Percentiles rank a stretch among this genome's conserved stretches.
These are phyloP conservation scores for Nowakowskiella sp. DNA, from an alignment of 192 early-diverging fungal genomes.

Conservation along the genomic window DNA sequence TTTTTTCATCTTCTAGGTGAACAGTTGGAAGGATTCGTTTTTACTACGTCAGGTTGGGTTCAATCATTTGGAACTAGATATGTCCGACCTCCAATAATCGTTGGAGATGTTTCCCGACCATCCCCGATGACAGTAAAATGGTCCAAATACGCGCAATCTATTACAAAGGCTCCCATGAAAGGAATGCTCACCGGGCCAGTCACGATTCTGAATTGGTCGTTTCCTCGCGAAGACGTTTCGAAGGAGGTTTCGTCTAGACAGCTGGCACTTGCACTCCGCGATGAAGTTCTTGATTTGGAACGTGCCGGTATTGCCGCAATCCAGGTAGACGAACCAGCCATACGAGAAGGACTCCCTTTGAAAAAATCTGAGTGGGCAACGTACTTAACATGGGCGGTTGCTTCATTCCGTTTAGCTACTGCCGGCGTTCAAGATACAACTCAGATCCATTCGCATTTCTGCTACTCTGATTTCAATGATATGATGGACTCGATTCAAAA, in stretches of 20 bases:
- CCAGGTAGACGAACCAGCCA: constrained; percentile 98
- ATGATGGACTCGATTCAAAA: constrained; percentile 89
- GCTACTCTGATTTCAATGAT: constrained; percentile 99
- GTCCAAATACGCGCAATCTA: constrained; percentile 77
- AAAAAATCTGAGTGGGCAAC: constrained; percentile 74
- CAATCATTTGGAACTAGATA: constrained; percentile 94
- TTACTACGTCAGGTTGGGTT: constrained; percentile 95
- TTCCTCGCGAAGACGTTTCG: constrained; percentile 95
- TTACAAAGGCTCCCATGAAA: constrained; percentile 90
- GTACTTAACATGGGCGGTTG: constrained; percentile 94
- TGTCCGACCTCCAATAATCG: constrained; percentile 96
- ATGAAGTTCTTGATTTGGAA: constrained; percentile 93
- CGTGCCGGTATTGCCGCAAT: constrained; percentile 84
- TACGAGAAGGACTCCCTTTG: constrained; percentile 96
- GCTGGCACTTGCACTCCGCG: constrained; percentile 89
- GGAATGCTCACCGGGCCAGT: constrained; percentile 99
- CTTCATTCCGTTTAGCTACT: constrained; percentile 84
- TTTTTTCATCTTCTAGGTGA: constrained; percentile 78
- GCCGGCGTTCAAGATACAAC: constrained; percentile 75
- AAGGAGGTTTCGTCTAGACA: constrained; percentile 74
- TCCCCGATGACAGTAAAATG: constrained; percentile 86
- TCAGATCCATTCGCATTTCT: constrained; percentile 87
- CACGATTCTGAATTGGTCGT: constrained; percentile 98
- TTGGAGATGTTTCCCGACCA: constrained; percentile 88
- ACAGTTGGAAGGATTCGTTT: constrained; percentile 84